These are phyloP conservation scores for Hordeum pubiflorum DNA, from an alignment of 202 grass and related monocot genomes.

Conservation along the genomic window DNA sequence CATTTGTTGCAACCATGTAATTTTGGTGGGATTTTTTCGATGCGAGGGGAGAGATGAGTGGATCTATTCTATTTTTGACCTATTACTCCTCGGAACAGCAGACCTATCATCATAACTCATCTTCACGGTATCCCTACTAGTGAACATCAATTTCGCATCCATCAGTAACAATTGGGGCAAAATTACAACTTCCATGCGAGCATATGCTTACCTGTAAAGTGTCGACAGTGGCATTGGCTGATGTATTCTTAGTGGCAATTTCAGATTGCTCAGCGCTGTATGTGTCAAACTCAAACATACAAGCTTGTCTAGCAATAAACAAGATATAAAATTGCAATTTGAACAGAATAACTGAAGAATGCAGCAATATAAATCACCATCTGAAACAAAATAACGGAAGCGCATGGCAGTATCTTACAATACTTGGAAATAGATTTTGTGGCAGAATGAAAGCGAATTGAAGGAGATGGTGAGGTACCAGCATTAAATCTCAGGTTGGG, in stretches of 20 bases:
- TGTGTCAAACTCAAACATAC: background rate
- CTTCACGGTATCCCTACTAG: background rate
- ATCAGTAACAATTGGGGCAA: background rate
- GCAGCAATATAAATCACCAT: background rate
- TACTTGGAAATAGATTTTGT: no score
- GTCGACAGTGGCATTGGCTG: background rate
- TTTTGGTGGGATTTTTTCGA: no score
- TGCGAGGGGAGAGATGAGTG: no score
- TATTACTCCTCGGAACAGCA: slow-evolving; percentile 23
- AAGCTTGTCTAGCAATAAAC: background rate
- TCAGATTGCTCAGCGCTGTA: background rate
- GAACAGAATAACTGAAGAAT: background rate
- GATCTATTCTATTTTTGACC: no score
- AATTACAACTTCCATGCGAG: background rate
- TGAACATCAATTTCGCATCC: background rate
- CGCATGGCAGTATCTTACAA: background rate
- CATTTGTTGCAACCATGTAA: no score
- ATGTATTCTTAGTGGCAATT: background rate
- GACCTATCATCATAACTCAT: slow-evolving; percentile 9
- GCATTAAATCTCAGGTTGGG: no score
- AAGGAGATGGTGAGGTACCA: no score
- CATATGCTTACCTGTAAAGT: background rate
- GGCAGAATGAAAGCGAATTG: no score
- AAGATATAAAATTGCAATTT: background rate
- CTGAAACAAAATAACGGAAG: background rate